These are phyloP conservation scores for Jaenimonas drosophilae DNA, from an alignment of 208 protist genomes.

Conservation along the genomic window DNA sequence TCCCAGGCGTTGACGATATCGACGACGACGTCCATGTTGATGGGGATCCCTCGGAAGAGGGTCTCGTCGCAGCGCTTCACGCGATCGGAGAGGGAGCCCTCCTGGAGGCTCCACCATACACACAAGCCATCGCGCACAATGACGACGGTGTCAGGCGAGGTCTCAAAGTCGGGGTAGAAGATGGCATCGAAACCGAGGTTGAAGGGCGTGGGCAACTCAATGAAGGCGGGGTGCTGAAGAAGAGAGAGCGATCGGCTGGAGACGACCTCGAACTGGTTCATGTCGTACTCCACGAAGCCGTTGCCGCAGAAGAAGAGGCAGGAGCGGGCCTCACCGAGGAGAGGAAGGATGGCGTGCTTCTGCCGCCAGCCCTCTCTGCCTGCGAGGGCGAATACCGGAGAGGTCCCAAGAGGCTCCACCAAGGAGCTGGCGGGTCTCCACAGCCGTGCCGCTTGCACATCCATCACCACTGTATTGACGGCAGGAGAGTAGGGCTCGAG, in stretches of 20 bases:
- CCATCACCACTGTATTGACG: conserved; percentile 3
- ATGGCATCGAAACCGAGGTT: conserved; percentile 35
- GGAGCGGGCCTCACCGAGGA: conserved; percentile 7
- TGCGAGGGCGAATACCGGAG: conserved; percentile 10
- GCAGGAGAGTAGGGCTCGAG: conserved; percentile 7
- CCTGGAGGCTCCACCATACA: conserved; percentile 45
- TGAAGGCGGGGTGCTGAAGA: conserved; percentile 25
- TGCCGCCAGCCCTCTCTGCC: conserved; percentile 20
- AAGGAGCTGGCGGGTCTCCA: conserved; percentile 7
- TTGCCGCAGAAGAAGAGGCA: conserved; percentile 49
- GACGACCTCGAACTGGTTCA: conserved; percentile 6
- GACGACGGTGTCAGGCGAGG: conserved; percentile 18
- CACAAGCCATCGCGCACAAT: conserved; percentile 29
- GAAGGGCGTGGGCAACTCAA: conserved; percentile 44
- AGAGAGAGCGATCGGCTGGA: conserved; percentile 8
- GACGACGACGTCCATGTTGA: conserved; percentile 19
- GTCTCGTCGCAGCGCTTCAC: conserved; percentile 7
- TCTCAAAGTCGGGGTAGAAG: conserved; percentile 38
- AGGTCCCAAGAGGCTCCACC: conserved; percentile 5
- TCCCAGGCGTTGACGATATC: conserved; percentile 40
- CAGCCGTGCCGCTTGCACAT: conserved; percentile 10
- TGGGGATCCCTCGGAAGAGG: conserved; percentile 24
- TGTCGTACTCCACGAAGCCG: conserved; percentile 36
- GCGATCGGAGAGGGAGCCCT: conserved; percentile 3
- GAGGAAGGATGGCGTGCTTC: conserved; percentile 31